phyloP scores from a whole-genome alignment of 2,329 filamentous ascomycete genomes.

The Blastomyces percursus region DNA sequence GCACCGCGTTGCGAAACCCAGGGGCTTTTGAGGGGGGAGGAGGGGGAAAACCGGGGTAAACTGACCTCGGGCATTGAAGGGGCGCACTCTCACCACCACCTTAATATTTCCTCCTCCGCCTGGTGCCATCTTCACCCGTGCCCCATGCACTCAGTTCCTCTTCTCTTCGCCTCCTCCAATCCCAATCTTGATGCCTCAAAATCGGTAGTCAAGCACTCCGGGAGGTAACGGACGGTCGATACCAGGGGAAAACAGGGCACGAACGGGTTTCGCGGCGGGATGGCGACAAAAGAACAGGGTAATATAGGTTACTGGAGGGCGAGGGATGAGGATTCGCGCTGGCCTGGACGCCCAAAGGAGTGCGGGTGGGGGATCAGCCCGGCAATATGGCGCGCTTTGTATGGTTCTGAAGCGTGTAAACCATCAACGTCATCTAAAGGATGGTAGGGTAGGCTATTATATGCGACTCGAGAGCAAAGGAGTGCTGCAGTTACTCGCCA shows the following conservation, averaged over 20 bases:
- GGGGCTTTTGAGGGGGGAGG: neutral
- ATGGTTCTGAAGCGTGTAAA: neutral
- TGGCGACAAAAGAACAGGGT: neutral
- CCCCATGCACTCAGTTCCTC: slow-evolving; percentile 27
- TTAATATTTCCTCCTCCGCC: slow-evolving; percentile 93
- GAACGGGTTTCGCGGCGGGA: neutral
- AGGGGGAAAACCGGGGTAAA: neutral
- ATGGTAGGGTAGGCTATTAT: neutral
- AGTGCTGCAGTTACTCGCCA: neutral
- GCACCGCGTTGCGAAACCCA: neutral
- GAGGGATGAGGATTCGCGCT: neutral
- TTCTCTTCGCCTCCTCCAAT: slow-evolving; percentile 6
- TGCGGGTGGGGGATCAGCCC: neutral
- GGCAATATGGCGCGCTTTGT: neutral
- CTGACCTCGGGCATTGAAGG: slow-evolving; percentile 89
- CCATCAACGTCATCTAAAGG: slow-evolving; percentile 5
- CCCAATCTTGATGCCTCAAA: neutral
- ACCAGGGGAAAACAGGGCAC: neutral
- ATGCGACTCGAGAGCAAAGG: neutral
- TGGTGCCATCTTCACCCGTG: slow-evolving; percentile 47
- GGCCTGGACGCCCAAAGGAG: neutral
- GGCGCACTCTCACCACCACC: slow-evolving; percentile 93
- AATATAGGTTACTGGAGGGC: neutral
- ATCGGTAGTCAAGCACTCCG: neutral
- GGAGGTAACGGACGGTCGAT: too few relatives aligned